A percentile compares a stretch with the other conserved stretches of the same genome.
phyloP scores from a whole-genome alignment of 768 basidiomycete genomes.

The Naematelia encephala region DNA sequence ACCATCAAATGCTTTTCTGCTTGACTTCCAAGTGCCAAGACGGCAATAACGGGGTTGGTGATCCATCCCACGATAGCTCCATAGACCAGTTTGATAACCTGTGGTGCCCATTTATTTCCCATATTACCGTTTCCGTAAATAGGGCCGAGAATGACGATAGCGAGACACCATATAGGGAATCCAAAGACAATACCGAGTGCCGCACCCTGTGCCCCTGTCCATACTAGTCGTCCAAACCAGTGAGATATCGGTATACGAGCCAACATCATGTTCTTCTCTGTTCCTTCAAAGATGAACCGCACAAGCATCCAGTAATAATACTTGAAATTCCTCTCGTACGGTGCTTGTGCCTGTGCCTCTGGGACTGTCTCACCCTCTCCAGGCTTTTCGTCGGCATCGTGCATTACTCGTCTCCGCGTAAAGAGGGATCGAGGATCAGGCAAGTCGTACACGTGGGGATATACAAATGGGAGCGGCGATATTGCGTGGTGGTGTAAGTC shows the following conservation, averaged over 20 bases:
- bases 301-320: constrained; percentile 45
- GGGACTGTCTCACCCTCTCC: background rate
- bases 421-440: constrained; percentile 41
- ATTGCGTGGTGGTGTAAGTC: constrained; percentile 45
- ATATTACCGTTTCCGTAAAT: constrained; percentile 46
- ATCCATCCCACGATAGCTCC: constrained; percentile 47
- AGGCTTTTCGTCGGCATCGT: constrained; percentile 3
- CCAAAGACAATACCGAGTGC: constrained; percentile 46
- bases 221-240: constrained; percentile 33
- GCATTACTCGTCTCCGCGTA: background rate
- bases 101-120: constrained; percentile 44
- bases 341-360: constrained; percentile 8
- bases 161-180: constrained; percentile 48
- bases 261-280: constrained; percentile 47
- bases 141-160: constrained; percentile 48
- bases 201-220: constrained; percentile 47
- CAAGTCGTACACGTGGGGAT: constrained; percentile 48
- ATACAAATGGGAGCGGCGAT: constrained; percentile 47
- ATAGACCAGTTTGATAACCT: constrained; percentile 48
- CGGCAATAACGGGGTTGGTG: constrained; percentile 50
- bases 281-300: constrained; percentile 50
- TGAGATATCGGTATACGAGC: constrained; percentile 7
- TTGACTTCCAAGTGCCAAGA: constrained; percentile 48
- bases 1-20: constrained; percentile 49
- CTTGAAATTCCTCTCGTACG: constrained; percentile 1